These are phyloP conservation scores for Choricystis sp. DNA, from an alignment of 139 green algal species.

Conservation along the genomic window DNA sequence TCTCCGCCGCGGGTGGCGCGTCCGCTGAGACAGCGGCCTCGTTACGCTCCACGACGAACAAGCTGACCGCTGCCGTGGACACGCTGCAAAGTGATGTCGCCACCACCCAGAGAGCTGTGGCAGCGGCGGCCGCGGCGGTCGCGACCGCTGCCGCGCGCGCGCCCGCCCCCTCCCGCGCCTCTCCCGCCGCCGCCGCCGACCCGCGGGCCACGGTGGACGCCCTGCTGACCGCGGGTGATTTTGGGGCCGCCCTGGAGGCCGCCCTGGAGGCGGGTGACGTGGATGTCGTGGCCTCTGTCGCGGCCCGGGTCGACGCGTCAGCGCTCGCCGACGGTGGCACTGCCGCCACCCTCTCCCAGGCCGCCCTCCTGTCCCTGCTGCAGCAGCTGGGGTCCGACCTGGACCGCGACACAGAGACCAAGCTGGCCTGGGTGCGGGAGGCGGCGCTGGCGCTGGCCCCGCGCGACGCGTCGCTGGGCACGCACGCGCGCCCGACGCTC, in stretches of 20 bases:
- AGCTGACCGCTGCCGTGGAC: neutral
- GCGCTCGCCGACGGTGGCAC: constrained; percentile 3
- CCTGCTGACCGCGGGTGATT: constrained; percentile 10
- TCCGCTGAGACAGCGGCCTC: neutral
- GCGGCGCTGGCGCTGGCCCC: constrained; percentile 40
- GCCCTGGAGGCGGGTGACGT: constrained; percentile 25
- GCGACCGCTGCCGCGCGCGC: constrained; percentile 1
- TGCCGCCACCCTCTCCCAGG: constrained; percentile 39
- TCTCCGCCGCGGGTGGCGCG: constrained; percentile 5
- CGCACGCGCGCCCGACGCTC: constrained; percentile 39
- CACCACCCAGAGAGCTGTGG: too few species aligned
- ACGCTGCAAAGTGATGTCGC: too few species aligned
- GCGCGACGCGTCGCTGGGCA: constrained; percentile 26
- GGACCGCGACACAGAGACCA: constrained; percentile 13
- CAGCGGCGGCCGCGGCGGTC: neutral
- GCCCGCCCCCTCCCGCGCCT: too few species aligned
- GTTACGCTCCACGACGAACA: neutral
- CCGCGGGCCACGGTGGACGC: constrained; percentile 7
- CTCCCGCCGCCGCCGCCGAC: neutral
- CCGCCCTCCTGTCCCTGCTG: constrained; percentile 52
- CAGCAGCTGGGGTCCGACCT: constrained; percentile 60
- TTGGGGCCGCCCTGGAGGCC: constrained; percentile 34
- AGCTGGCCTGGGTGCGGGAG: constrained; percentile 59
- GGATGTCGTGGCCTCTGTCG: neutral
- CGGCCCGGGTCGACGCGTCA: neutral